phyloP scores from a whole-genome alignment of 768 basidiomycete genomes.

The Amanita thiersii region DNA sequence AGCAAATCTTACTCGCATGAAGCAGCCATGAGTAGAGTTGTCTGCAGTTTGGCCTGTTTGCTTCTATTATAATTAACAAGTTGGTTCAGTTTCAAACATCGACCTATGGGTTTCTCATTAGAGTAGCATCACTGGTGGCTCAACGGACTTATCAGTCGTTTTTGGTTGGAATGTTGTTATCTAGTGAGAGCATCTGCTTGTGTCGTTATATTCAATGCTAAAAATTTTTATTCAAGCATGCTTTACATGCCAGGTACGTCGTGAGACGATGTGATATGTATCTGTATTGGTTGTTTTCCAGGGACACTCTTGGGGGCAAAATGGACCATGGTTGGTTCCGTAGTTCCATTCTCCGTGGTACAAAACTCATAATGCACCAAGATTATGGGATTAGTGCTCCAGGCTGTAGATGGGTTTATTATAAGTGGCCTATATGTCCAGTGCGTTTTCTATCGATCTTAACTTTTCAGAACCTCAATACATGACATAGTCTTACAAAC shows the following conservation, averaged over 20 bases:
- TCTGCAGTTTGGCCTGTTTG: slow-evolving; percentile 77
- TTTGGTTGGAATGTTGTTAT: slow-evolving; percentile 86
- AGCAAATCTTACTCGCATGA: slow-evolving; percentile 16
- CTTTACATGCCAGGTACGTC: slow-evolving; percentile 30
- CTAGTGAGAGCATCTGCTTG: slow-evolving; percentile 51
- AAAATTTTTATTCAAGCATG: slow-evolving; percentile 18
- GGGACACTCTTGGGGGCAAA: slow-evolving; percentile 71
- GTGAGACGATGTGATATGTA: not conserved
- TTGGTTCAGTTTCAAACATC: slow-evolving; percentile 20
- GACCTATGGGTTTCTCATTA: not conserved
- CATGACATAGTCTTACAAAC: slow-evolving; percentile 36
- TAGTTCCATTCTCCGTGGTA: not conserved
- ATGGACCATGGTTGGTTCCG: slow-evolving; percentile 51
- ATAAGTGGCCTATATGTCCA: slow-evolving; percentile 76
- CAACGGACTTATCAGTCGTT: slow-evolving; percentile 43
- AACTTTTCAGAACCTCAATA: not conserved
- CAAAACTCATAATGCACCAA: slow-evolving; percentile 15
- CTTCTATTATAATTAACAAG: slow-evolving; percentile 67
- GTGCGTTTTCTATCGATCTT: slow-evolving; percentile 20
- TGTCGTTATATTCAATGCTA: not conserved
- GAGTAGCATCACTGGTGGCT: slow-evolving; percentile 49
- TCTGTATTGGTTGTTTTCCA: slow-evolving; percentile 31
- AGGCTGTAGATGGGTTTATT: slow-evolving; percentile 77
- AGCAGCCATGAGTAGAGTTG: too few species aligned
- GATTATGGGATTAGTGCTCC: slow-evolving; percentile 60